Evolutionary conservation across 345 rosid species (phyloP).

Genomic region (Camelina neglecta): DNA sequence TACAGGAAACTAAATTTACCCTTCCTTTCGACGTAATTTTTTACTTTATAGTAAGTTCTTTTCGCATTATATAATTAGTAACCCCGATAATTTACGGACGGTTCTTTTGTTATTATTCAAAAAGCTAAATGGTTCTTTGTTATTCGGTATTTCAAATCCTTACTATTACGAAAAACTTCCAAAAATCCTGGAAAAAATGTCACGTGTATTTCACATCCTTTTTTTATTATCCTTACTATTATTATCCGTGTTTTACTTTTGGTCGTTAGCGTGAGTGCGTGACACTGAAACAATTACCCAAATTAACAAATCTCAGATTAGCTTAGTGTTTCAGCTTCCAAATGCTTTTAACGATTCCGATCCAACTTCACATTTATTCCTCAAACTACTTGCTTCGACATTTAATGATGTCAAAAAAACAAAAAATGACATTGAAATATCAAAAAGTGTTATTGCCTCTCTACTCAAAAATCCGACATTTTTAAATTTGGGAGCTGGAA

Average conservation of each 20-base stretch:
- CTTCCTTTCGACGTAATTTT: not conserved
- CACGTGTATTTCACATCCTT: slow-evolving; percentile 26
- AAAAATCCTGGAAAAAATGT: slow-evolving; percentile 25
- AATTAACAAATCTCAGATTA: slow-evolving; percentile 1
- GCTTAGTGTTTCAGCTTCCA: slow-evolving; percentile 7
- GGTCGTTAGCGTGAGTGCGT: not conserved
- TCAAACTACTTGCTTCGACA: slow-evolving; percentile 4
- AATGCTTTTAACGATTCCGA: not conserved
- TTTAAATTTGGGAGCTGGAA: slow-evolving; percentile 29
- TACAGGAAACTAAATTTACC: not conserved
- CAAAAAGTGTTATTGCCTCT: not conserved
- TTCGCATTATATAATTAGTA: not conserved
- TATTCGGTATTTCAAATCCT: not conserved
- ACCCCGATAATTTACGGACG: not conserved
- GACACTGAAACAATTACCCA: not conserved
- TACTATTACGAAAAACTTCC: slow-evolving; percentile 27
- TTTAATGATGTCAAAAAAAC: slow-evolving; percentile 6
- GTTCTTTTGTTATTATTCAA: not conserved
- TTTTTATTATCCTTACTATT: slow-evolving; percentile 16
- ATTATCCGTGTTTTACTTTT: slow-evolving; percentile 3
- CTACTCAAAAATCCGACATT: slow-evolving; percentile 10
- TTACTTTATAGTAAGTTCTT: not conserved
- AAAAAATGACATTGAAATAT: slow-evolving; percentile 1
- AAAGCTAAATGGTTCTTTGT: not conserved
- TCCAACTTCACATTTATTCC: not conserved